Percentiles rank a stretch among this genome's conserved stretches.
Conservation (phyloP, 257 asterid genomes). For the Fraxinus americana region DNA sequence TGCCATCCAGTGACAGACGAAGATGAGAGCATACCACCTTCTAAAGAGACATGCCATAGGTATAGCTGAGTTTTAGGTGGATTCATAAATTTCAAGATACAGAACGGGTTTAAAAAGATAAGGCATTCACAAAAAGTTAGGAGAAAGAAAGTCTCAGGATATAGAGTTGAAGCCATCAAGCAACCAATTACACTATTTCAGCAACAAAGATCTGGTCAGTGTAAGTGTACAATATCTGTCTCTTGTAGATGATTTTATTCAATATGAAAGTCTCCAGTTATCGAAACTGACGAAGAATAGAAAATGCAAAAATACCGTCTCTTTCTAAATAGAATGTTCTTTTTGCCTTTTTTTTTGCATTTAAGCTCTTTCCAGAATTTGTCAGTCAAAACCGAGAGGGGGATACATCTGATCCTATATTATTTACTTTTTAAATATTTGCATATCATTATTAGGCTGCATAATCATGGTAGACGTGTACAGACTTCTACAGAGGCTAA, state of each 20-base stretch:
- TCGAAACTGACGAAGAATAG: slow-evolving; percentile 17
- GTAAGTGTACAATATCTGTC: not conserved
- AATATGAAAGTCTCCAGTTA: slow-evolving; percentile 1
- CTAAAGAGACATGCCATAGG: slow-evolving; percentile 27
- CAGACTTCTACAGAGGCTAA: slow-evolving; percentile 4
- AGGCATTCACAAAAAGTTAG: slow-evolving; percentile 17
- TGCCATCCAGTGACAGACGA: slow-evolving; percentile 52
- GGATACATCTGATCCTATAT: not conserved
- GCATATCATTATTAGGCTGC: slow-evolving; percentile 9
- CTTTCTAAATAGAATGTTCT: not conserved
- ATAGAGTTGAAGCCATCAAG: not conserved
- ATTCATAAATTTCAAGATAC: slow-evolving; percentile 14
- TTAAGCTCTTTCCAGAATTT: not conserved
- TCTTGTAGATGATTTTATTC: slow-evolving; percentile 5
- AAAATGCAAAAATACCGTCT: not conserved
- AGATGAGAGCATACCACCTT: slow-evolving; percentile 65
- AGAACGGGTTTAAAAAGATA: slow-evolving; percentile 7
- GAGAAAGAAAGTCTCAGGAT: slow-evolving; percentile 19
- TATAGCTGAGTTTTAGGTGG: slow-evolving; percentile 21
- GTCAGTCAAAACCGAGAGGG: not conserved
- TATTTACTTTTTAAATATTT: not conserved
- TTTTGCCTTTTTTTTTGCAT: not conserved
- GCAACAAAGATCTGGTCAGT: not conserved
- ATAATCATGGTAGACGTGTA: not conserved
- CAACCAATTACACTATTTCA: slow-evolving; percentile 21